Conservation (phyloP, 805 yeast species). For the Cyberlindnera bimundalis region DNA sequence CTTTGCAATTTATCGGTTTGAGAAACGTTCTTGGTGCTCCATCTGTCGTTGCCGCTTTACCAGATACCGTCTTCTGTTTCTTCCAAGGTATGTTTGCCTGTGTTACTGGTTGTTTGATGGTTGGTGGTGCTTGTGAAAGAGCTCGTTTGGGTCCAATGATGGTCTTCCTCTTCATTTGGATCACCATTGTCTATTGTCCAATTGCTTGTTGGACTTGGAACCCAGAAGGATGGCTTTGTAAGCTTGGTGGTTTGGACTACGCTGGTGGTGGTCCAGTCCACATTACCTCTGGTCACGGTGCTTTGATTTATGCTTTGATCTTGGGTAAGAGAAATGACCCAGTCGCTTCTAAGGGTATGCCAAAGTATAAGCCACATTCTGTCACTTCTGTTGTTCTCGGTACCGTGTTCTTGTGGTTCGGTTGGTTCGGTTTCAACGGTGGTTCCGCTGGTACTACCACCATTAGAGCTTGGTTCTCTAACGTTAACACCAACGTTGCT, state of each 20-base stretch:
- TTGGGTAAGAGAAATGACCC: slow-evolving; percentile 93
- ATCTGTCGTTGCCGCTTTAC: slow-evolving; percentile 61
- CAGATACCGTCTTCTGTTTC: slow-evolving; percentile 85
- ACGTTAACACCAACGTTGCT: slow-evolving; percentile 89
- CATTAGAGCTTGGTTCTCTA: slow-evolving; percentile 92
- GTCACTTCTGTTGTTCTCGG: slow-evolving; percentile 90
- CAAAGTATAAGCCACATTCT: slow-evolving; percentile 91
- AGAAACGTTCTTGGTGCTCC: slow-evolving; percentile 82
- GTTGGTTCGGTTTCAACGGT: slow-evolving; percentile 99
- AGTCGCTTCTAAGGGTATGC: slow-evolving; percentile 48
- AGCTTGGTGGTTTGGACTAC: slow-evolving; percentile 85
- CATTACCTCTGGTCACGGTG: slow-evolving; percentile 91
- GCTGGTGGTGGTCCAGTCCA: slow-evolving; percentile 99
- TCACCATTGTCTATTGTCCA: slow-evolving; percentile 94
- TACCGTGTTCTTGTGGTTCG: slow-evolving; percentile 94
- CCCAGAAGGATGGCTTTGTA: slow-evolving; percentile 82
- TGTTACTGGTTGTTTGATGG: slow-evolving; percentile 88
- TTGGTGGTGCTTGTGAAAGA: slow-evolving; percentile 98
- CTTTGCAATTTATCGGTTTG: slow-evolving; percentile 75
- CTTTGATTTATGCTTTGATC: slow-evolving; percentile 86
- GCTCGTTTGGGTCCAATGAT: slow-evolving; percentile 96
- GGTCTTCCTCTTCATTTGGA: slow-evolving; percentile 91
- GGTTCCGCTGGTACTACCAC: slow-evolving; percentile 95
- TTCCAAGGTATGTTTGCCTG: slow-evolving; percentile 98
- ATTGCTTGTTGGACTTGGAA: slow-evolving; percentile 99